These are phyloP conservation scores for Hypoxylon sp. DNA, from an alignment of 2,329 filamentous ascomycete species.

Conservation along the genomic window DNA sequence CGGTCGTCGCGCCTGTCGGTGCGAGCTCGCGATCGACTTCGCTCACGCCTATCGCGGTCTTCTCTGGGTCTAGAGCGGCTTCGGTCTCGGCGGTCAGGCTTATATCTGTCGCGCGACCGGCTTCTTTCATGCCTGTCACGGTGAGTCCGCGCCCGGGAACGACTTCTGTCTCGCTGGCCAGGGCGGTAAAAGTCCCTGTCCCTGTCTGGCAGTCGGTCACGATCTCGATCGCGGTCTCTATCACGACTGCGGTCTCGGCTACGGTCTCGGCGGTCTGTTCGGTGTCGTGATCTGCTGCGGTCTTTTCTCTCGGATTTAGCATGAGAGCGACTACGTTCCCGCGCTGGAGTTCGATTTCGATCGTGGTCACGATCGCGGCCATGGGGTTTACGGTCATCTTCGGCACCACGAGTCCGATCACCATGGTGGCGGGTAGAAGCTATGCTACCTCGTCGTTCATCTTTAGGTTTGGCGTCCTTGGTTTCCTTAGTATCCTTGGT, in stretches of 20 bases:
- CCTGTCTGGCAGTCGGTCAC: constrained; percentile 44
- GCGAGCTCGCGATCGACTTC: constrained; percentile 45
- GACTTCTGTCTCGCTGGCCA: constrained; percentile 47
- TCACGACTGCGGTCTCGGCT: constrained; percentile 57
- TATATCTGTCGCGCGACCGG: constrained; percentile 48
- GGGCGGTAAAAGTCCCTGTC: constrained; percentile 51
- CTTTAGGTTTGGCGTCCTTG: constrained; percentile 36
- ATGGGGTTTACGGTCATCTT: constrained; percentile 49
- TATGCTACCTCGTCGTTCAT: constrained; percentile 46
- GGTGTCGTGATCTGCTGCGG: constrained; percentile 46
- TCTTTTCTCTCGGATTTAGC: constrained; percentile 49
- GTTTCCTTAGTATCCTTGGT: constrained; percentile 42
- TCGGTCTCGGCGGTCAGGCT: constrained; percentile 46
- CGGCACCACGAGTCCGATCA: constrained; percentile 43
- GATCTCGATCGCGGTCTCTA: constrained; percentile 47
- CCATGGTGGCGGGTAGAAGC: constrained; percentile 45
- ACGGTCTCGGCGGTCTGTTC: constrained; percentile 47
- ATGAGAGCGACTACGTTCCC: constrained; percentile 46
- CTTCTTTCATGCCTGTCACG: constrained; percentile 46
- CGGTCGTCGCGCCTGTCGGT: constrained; percentile 37
- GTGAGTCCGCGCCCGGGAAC: constrained; percentile 45
- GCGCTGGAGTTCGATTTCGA: constrained; percentile 45
- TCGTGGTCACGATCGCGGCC: constrained; percentile 42
- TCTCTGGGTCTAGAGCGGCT: constrained; percentile 49
- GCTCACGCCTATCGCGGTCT: constrained; percentile 48